Evolutionary conservation across 306 rosid species (phyloP).

Genomic region (Senna siamea): DNA sequence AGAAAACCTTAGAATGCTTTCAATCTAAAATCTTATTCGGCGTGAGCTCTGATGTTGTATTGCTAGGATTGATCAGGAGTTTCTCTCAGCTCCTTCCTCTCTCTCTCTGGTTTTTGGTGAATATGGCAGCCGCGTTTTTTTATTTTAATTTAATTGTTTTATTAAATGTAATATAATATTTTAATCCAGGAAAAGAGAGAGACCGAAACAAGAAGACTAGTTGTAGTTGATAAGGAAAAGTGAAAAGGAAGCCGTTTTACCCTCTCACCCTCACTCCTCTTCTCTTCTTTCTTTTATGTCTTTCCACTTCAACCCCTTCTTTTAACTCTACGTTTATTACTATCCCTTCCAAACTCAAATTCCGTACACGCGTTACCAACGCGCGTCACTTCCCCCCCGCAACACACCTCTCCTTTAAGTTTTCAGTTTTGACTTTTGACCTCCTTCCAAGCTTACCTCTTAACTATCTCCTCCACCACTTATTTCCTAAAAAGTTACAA

Average conservation of each 20-base stretch:
- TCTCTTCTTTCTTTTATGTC: conserved; percentile 9
- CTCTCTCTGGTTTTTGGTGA: conserved; percentile 60
- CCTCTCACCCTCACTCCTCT: not conserved
- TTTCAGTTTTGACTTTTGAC: no score
- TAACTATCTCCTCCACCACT: no score
- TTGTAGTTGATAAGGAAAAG: conserved; percentile 31
- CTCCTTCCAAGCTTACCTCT: no score
- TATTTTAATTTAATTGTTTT: not conserved
- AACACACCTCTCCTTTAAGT: no score
- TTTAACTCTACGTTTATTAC: no score
- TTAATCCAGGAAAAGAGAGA: not conserved
- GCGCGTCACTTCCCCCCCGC: no score
- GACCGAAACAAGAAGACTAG: not conserved
- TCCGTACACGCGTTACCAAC: no score
- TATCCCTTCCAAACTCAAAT: no score
- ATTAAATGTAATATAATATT: conserved; percentile 19
- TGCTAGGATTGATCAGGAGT: conserved; percentile 52
- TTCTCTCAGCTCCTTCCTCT: conserved; percentile 36
- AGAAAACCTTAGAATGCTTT: not conserved
- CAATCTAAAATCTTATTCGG: conserved; percentile 33
- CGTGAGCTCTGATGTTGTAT: conserved; percentile 24
- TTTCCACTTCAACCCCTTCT: conserved; percentile 9
- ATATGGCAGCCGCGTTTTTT: conserved; percentile 67
- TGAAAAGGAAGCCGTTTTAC: conserved; percentile 32
- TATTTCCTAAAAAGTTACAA: no score